Evolutionary conservation across 768 basidiomycete species (phyloP), one percentile per base, ranked within the genome.

Genomic region (Leccinum broughii): DNA sequence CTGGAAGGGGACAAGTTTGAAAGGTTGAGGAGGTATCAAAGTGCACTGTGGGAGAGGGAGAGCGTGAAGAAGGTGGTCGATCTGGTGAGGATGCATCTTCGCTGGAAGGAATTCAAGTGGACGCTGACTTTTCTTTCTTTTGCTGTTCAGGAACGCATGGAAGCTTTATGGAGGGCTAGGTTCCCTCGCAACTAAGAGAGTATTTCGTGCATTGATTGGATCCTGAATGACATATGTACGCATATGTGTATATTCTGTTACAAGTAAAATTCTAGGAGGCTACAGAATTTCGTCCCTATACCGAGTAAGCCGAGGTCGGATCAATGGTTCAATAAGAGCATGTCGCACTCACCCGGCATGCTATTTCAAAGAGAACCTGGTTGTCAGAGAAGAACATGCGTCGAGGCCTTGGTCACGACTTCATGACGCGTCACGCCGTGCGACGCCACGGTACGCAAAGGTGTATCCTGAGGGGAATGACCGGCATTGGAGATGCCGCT

Each of bases 11-110:
- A 77, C 5, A 81, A 81, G 62, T 86, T 80, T 55, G 79, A 70
- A 30, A 75, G 81, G 41, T 75, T 83, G 62, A 76, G 74, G 60
- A 73, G 79, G 66, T 89, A 88, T 63, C 74, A 72, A 26, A 68
- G 72, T 7, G 81, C 78, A 34, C 55, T 86, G 37, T 78, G 77
- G 64, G 77, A 70, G 5, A 77, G 85, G 66, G 55, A 51, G 58
- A 64, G 62, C 20, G 52, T 64, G 39, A 56, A 44, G 55, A 63
- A 56, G 55, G 51, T 52, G 39, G 1, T 48, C 3, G 57, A 57
- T 57, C 26, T 58, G 2, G 64, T 65, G 41, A 64, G 64, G 1
- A n/a, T 24, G 41, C 17, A 1, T 24, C 22, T 17, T 26, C 15
- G 9, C 13, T 3, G 9, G 10, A n/a, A n/a, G 34, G 9, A 24